A percentile compares a stretch with the other conserved stretches of the same genome.
phyloP scores from a whole-genome alignment of 2,329 filamentous ascomycete genomes.

The Diplodia intermedia region DNA sequence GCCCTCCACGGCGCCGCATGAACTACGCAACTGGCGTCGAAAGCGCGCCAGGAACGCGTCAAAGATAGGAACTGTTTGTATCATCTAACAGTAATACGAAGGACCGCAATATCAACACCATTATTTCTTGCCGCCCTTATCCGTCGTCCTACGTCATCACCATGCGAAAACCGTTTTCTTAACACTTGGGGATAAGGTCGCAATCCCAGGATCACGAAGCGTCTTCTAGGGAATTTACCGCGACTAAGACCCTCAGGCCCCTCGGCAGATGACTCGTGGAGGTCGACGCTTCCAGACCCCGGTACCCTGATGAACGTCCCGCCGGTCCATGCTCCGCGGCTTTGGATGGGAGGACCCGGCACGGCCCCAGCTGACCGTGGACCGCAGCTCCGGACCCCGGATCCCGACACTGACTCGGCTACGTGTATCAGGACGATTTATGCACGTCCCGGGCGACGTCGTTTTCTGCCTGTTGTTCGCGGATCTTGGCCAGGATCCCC shows the following conservation, averaged over 20 bases:
- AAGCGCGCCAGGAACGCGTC: conserved; percentile 26
- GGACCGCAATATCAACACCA: conserved; percentile 31
- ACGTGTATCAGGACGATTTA: conserved; percentile 28
- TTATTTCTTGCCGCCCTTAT: conserved; percentile 26
- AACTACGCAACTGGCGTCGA: conserved; percentile 16
- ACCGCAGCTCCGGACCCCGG: conserved; percentile 31
- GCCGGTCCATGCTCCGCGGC: conserved; percentile 22
- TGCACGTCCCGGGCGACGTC: conserved; percentile 22
- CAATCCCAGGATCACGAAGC: conserved; percentile 18
- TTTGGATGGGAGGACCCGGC: conserved; percentile 29
- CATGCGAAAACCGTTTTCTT: conserved; percentile 22
- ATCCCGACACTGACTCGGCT: conserved; percentile 27
- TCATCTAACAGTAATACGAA: conserved; percentile 31
- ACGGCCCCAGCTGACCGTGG: conserved; percentile 28
- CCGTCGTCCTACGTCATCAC: conserved; percentile 27
- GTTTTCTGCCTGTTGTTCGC: conserved; percentile 45
- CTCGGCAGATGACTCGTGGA: conserved; percentile 22
- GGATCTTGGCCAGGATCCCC: conserved; percentile 52
- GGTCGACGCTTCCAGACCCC: conserved; percentile 24
- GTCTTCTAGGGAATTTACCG: conserved; percentile 20
- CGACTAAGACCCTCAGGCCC: conserved; percentile 8
- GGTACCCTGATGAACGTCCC: conserved; percentile 19
- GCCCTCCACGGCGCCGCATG: conserved; percentile 22
- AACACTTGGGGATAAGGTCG: conserved; percentile 20
- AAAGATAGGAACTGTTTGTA: conserved; percentile 30